Evolutionary conservation across 2,329 filamentous ascomycete genomes (phyloP).

Genomic region (Botryosphaeria dothidea): DNA sequence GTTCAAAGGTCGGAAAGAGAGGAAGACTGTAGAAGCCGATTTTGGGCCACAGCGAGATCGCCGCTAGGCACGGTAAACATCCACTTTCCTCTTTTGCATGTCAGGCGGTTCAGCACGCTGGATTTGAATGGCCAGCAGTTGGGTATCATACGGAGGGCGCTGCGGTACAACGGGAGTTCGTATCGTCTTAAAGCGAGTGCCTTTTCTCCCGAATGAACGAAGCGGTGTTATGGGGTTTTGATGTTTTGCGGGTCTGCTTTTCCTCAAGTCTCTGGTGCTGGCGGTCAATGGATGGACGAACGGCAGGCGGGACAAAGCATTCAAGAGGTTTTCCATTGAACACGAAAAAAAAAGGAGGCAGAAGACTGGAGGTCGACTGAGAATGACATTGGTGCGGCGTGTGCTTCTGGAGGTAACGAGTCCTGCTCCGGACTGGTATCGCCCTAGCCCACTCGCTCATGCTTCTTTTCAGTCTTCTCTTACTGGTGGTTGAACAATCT

Average conservation of each 20-base stretch:
- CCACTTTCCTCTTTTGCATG: conserved; percentile 13
- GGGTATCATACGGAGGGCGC: conserved; percentile 17
- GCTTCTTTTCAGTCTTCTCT: not conserved
- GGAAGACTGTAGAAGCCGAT: conserved; percentile 45
- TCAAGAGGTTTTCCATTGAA: conserved; percentile 2
- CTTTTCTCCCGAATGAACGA: conserved; percentile 5
- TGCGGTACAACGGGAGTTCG: conserved; percentile 14
- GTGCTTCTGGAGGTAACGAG: not conserved
- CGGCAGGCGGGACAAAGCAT: conserved; percentile 8
- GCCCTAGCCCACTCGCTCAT: not conserved
- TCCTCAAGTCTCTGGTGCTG: conserved; percentile 6
- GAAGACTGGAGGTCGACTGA: not conserved
- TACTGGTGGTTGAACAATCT: not conserved
- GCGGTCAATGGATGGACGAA: not conserved
- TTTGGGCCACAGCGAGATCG: conserved; percentile 36
- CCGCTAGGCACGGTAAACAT: conserved; percentile 3
- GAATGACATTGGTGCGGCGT: not conserved
- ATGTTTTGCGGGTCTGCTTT: conserved; percentile 14
- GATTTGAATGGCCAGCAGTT: conserved; percentile 12
- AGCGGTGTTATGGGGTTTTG: conserved; percentile 11
- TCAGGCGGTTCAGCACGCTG: conserved; percentile 12
- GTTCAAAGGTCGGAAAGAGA: conserved; percentile 84
- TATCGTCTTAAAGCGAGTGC: conserved; percentile 9
- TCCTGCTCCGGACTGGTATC: not conserved
- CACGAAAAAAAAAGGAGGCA: not conserved